These are phyloP conservation scores for Mallotus japonicus DNA, from an alignment of 441 rosid genomes.

Conservation along the genomic window DNA sequence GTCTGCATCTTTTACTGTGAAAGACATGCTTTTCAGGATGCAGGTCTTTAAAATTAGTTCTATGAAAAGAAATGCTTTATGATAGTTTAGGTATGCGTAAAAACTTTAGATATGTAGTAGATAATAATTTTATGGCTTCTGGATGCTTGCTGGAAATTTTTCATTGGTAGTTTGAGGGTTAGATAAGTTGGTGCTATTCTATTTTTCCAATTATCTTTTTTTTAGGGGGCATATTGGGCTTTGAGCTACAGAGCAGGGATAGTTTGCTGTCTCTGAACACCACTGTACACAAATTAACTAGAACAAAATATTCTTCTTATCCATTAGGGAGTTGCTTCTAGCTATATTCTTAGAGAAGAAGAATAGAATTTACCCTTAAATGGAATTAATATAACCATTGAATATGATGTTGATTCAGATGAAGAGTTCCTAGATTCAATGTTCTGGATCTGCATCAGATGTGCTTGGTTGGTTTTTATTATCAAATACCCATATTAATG, in stretches of 20 bases:
- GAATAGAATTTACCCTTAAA: background rate
- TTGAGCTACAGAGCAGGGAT: no score
- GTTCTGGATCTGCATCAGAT: no score
- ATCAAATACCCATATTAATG: background rate
- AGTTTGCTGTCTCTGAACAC: background rate
- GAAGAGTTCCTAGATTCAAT: no score
- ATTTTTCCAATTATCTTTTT: no score
- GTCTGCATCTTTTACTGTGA: background rate
- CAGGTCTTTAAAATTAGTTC: no score
- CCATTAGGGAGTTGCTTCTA: background rate
- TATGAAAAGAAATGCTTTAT: background rate
- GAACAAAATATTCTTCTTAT: background rate
- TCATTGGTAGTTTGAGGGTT: background rate
- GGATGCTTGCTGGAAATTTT: background rate
- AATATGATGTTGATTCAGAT: background rate
- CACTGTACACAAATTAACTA: background rate
- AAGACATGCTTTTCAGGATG: no score
- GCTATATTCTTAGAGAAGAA: background rate
- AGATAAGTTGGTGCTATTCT: background rate
- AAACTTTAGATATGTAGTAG: background rate
- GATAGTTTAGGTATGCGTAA: background rate
- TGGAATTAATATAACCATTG: background rate
- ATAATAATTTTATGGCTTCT: background rate
- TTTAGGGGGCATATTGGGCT: no score
- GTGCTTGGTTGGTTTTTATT: no score